phyloP scores from a whole-genome alignment of 306 rosid genomes.

The peach (Prunus persica) region Prunus_persica_NCBIv2 NC_034011.1:4481501-4482000 shows the following conservation, averaged over 20 bases:
- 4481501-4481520: constrained; percentile 82
- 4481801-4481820: constrained; percentile 54
- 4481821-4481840: constrained; percentile 60
- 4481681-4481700: constrained; percentile 49
- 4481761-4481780: constrained; percentile 58
- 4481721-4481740: constrained; percentile 16
- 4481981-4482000: constrained; percentile 1
- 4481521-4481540: constrained; percentile 79
- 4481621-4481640: constrained; percentile 85
- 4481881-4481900: constrained; percentile 36
- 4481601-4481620: constrained; percentile 60
- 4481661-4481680: constrained; percentile 77
- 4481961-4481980: background rate
- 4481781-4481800: constrained; percentile 72
- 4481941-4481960: constrained; percentile 16
- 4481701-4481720: constrained; percentile 6
- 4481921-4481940: constrained; percentile 42
- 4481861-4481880: constrained; percentile 68
- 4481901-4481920: constrained; percentile 22
- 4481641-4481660: constrained; percentile 77
- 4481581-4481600: constrained; percentile 55
- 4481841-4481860: constrained; percentile 58
- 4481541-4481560: constrained; percentile 76
- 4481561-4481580: constrained; percentile 70
- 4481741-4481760: constrained; percentile 39